Conservation (phyloP, 2,329 filamentous ascomycete genomes). For the Ophiostoma himal-ulmi region DNA sequence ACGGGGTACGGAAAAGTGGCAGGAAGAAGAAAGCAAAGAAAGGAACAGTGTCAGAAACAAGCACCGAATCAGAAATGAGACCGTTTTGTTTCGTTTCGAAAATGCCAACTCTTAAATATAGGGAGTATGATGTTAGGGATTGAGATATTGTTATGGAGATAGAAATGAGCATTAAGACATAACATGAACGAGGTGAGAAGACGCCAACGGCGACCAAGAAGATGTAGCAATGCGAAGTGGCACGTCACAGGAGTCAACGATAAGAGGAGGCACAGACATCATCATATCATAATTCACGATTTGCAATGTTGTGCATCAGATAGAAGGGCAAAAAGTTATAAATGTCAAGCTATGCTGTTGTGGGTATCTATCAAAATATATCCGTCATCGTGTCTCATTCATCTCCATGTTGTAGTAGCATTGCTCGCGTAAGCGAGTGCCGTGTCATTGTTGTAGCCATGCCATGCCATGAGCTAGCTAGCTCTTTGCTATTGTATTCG, state of each 20-base stretch:
- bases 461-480: neutral
- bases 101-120: neutral
- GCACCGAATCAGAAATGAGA: neutral
- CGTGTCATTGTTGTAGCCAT: neutral
- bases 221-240: no score
- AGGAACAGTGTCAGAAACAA: neutral
- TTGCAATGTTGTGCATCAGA: neutral
- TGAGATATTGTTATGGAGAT: neutral
- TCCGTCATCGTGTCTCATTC: constrained; percentile 3
- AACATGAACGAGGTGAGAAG: neutral
- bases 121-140: neutral
- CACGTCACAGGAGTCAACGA: no score
- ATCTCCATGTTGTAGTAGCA: neutral
- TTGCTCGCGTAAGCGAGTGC: neutral
- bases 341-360: neutral
- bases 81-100: constrained; percentile 1
- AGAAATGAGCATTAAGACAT: neutral
- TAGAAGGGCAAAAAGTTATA: neutral
- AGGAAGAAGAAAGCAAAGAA: neutral
- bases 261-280: neutral
- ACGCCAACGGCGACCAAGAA: neutral
- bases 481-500: neutral
- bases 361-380: constrained; percentile 12
- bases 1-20: neutral
- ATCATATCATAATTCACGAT: neutral